These are phyloP conservation scores for Pyrenula aspistea DNA, from an alignment of 495 filamentous ascomycete genomes.

Conservation along the genomic window DNA sequence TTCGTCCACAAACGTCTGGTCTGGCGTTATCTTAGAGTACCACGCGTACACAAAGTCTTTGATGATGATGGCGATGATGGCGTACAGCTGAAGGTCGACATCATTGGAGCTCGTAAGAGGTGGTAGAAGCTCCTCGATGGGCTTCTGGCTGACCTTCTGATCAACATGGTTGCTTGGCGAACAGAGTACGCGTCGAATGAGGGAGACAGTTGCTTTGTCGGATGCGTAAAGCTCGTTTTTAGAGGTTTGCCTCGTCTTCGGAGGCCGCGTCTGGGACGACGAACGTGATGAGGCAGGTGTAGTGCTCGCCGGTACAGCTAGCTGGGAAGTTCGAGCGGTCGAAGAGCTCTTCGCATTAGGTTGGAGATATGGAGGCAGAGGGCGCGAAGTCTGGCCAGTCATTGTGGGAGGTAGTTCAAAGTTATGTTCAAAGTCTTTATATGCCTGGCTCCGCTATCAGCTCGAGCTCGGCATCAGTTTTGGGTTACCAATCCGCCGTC, in stretches of 20 bases:
- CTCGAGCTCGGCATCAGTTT: too few relatives aligned
- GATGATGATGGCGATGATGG: slow-evolving; percentile 75
- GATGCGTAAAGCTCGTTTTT: slow-evolving; percentile 26
- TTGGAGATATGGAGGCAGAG: slow-evolving; percentile 35
- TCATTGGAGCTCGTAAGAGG: slow-evolving; percentile 88
- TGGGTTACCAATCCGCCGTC: too few relatives aligned
- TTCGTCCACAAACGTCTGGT: slow-evolving; percentile 76
- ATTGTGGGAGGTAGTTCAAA: slow-evolving; percentile 10
- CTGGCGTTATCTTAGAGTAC: slow-evolving; percentile 86
- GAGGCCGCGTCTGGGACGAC: slow-evolving; percentile 20
- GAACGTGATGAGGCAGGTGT: slow-evolving; percentile 16
- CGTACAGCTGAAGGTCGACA: slow-evolving; percentile 85
- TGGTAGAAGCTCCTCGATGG: slow-evolving; percentile 71
- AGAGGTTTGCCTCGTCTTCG: slow-evolving; percentile 14
- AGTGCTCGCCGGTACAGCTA: slow-evolving; percentile 1
- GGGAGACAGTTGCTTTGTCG: slow-evolving; percentile 43
- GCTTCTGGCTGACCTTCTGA: slow-evolving; percentile 29
- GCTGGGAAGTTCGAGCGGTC: slow-evolving; percentile 18
- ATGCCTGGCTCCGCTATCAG: too few relatives aligned
- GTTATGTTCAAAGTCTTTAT: too few relatives aligned
- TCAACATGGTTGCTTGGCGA: slow-evolving; percentile 30
- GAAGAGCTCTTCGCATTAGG: slow-evolving; percentile 34
- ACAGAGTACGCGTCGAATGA: slow-evolving; percentile 59
- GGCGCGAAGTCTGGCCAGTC: slow-evolving; percentile 24
- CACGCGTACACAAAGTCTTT: slow-evolving; percentile 82